Evolutionary conservation across 1,284 basidiomycete species (phyloP).

Genomic region (Sporisorium sorghi): DNA sequence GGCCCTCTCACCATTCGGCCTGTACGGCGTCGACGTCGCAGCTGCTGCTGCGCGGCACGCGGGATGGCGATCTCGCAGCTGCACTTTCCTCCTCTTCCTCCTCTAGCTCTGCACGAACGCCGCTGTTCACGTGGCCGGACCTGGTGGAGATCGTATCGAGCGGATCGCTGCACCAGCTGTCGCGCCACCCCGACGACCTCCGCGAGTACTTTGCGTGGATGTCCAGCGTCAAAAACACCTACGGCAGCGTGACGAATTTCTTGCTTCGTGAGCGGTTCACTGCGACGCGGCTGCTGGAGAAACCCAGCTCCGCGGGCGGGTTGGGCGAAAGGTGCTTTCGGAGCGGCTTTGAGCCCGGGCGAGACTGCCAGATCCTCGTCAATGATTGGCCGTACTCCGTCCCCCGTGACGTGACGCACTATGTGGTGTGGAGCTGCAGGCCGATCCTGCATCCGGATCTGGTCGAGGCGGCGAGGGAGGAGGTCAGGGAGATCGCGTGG

Average conservation of each 20-base stretch:
- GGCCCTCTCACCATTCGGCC: too few relatives aligned
- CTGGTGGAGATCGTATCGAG: conserved; percentile 15
- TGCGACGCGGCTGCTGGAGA: conserved; percentile 11
- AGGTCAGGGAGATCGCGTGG: conserved; percentile 7
- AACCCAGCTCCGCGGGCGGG: background rate
- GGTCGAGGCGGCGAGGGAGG: background rate
- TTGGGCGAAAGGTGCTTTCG: conserved; percentile 13
- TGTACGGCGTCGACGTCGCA: background rate
- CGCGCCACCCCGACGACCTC: conserved; percentile 30
- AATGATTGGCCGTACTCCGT: conserved; percentile 44
- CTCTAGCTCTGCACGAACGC: conserved; percentile 5
- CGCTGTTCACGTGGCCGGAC: conserved; percentile 30
- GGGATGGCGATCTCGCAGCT: conserved; percentile 26
- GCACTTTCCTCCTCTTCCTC: conserved; percentile 7
- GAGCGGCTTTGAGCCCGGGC: background rate
- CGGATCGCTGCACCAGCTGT: conserved; percentile 15
- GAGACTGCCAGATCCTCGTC: conserved; percentile 28
- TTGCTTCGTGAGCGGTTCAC: conserved; percentile 25
- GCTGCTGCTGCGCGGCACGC: conserved; percentile 28
- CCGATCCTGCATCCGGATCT: conserved; percentile 26
- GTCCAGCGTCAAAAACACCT: conserved; percentile 25
- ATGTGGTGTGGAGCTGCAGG: conserved; percentile 26
- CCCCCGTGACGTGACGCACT: conserved; percentile 13
- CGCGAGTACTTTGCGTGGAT: conserved; percentile 46
- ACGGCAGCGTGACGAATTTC: conserved; percentile 21